phyloP scores from a whole-genome alignment of 164 flowering plant species.

The Houttuynia cordata region DNA sequence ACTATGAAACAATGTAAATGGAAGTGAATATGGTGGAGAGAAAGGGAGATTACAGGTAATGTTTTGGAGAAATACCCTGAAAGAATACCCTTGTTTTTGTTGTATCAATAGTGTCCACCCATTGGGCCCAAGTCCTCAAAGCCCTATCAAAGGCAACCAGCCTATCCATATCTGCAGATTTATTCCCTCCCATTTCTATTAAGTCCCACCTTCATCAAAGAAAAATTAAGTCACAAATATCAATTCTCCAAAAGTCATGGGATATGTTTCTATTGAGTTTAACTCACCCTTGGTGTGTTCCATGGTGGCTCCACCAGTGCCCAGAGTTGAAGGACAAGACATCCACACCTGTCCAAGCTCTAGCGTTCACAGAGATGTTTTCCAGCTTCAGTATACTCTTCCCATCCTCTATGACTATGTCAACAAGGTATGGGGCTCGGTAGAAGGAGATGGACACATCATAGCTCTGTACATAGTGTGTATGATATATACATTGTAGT shows the following conservation, averaged over 20 bases:
- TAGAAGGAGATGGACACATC: constrained; percentile 20
- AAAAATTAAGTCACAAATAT: no score
- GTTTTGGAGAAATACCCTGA: constrained; percentile 76
- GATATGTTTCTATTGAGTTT: no score
- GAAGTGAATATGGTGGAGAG: no score
- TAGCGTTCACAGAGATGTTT: constrained; percentile 23
- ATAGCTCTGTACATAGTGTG: constrained; percentile 26
- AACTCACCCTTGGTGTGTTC: constrained; percentile 40
- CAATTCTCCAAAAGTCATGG: no score
- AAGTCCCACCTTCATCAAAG: constrained; percentile 75
- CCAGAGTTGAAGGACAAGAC: constrained; percentile 54
- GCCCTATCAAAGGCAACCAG: constrained; percentile 57
- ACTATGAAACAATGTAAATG: no score
- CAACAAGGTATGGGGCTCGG: constrained; percentile 41
- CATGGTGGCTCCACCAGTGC: constrained; percentile 69
- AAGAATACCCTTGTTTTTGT: constrained; percentile 57
- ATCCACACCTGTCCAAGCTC: constrained; percentile 42
- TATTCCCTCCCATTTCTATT: constrained; percentile 45
- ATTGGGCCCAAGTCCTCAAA: constrained; percentile 70
- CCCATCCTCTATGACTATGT: constrained; percentile 32
- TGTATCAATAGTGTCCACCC: constrained; percentile 65
- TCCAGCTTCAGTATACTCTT: constrained; percentile 37
- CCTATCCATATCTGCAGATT: constrained; percentile 65
- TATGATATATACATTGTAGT: background rate
- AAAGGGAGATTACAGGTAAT: constrained; percentile 39